These are phyloP conservation scores for Plasmodium billcollinsi DNA, from an alignment of 169 alveolate genomes.

Conservation along the genomic window DNA sequence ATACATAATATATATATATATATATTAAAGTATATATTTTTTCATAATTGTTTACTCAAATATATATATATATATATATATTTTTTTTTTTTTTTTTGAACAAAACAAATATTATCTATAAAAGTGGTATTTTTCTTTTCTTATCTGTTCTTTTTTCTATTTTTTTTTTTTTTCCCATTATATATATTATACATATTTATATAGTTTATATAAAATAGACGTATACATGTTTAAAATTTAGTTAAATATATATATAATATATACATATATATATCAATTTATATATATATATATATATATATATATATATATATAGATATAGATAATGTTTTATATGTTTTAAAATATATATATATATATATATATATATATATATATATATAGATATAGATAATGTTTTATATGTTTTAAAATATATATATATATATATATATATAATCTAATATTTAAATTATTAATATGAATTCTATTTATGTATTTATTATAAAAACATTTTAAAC, in stretches of 20 bases:
- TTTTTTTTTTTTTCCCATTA: constrained; percentile 1
- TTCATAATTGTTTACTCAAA: not conserved
- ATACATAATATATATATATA: not conserved
- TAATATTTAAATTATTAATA: constrained; percentile 44
- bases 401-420: constrained; percentile 7
- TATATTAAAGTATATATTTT: not conserved
- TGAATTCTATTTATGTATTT: constrained; percentile 45
- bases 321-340: not conserved
- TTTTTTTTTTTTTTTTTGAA: not conserved
- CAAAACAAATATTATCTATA: not conserved
- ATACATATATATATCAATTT: constrained; percentile 5
- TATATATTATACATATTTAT: constrained; percentile 10
- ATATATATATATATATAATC: constrained; percentile 25
- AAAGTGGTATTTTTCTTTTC: not conserved
- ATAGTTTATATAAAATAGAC: constrained; percentile 24
- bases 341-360: constrained; percentile 13
- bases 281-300: constrained; percentile 9
- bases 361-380: constrained; percentile 18
- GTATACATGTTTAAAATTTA: constrained; percentile 38
- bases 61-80: constrained; percentile 9
- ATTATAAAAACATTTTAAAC: constrained; percentile 38
- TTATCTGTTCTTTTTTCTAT: not conserved
- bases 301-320: too few relatives aligned
- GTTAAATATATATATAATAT: constrained; percentile 10
- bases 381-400: not conserved